Base-by-base conservation (phyloP, 176 grass and related monocot genomes). In the Oryza officinalis region DNA sequence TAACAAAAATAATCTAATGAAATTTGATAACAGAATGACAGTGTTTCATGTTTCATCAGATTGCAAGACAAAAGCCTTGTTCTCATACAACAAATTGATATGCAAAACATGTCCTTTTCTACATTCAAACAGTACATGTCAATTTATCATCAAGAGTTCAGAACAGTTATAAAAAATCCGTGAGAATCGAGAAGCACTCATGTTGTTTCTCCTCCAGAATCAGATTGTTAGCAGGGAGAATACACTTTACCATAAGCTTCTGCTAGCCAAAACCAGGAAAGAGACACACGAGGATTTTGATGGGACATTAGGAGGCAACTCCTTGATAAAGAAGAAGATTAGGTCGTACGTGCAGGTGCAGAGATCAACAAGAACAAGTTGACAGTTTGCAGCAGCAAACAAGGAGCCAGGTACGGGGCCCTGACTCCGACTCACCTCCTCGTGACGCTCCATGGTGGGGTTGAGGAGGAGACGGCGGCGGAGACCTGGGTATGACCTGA, bases 241-340 rank as follows among this genome's bases (percentile, higher is more conserved):
- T 69, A 52, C 44, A 81, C 31, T 80, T 86, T 91, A 93, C 95
- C 95, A 86, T 94, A 92, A 71, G 95, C 88, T 91, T 93, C 95
- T 93, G 93, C 84, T 22, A 97, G 84, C n/a, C 87, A 65, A 90
- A 65, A 90, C 92, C 61, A 94, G 77, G 76, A 94, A 94, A 87
- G 92, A 94, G 40, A 93, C 86, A 70, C 93, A 93, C 90, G 93
- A 93, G 31, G 92, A 93, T 87, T 92, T 94, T 71, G 83, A 78
- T 61, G 93, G 88, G 79, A 78, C 86, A 90, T 41, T 41, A 41
- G 8, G 40, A 86, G 93, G 92, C 68, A 94, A 86, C 15, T 77
- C 92, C 95, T 97, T 97, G 63, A 80, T 52, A 89, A 60, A 82
- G 57, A 60, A 72, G 44, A 27, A 74, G 78, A 83, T 17, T 5